A percentile compares a stretch with the other conserved stretches of the same genome.
Evolutionary conservation across 1,284 basidiomycete genomes (phyloP).

Genomic region (Cutaneotrichosporon sp.): DNA sequence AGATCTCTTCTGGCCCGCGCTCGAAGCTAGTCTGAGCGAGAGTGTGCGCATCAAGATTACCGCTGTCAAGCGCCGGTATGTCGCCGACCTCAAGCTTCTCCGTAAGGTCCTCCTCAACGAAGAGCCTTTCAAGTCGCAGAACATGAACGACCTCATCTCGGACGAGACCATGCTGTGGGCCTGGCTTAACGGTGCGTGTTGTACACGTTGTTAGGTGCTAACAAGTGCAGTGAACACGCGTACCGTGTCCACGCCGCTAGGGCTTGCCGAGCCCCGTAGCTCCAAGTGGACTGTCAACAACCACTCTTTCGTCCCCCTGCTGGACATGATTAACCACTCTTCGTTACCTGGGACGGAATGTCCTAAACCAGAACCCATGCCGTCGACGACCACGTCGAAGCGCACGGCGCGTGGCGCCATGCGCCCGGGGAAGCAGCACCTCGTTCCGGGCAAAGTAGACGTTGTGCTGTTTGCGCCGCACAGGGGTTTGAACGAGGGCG

Average conservation of each 20-base stretch:
- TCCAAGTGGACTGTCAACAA: conserved; percentile 53
- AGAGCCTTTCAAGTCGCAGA: conserved; percentile 34
- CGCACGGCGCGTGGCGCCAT: conserved; percentile 11
- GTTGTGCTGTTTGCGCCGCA: conserved; percentile 58
- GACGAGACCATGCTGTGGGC: conserved; percentile 64
- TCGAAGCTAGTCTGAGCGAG: conserved; percentile 51
- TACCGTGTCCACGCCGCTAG: conserved; percentile 70
- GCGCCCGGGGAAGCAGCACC: conserved; percentile 47
- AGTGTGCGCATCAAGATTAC: conserved; percentile 53
- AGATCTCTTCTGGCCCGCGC: conserved; percentile 24
- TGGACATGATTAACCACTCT: conserved; percentile 80
- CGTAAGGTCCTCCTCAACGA: conserved; percentile 44
- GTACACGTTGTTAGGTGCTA: background rate
- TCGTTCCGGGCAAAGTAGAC: conserved; percentile 45
- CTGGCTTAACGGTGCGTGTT: conserved; percentile 69
- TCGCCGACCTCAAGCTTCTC: conserved; percentile 55
- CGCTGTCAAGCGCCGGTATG: conserved; percentile 55
- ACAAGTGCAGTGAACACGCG: conserved; percentile 71
- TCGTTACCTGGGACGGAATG: conserved; percentile 25
- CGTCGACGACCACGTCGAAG: conserved; percentile 12
- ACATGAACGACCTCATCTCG: conserved; percentile 22
- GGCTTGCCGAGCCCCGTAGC: conserved; percentile 52
- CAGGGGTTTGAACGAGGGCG: conserved; percentile 49
- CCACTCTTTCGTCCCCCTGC: conserved; percentile 72
- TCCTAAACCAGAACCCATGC: conserved; percentile 24